phyloP scores from a whole-genome alignment of 495 filamentous ascomycete species.

The Hyphodiscus hymeniophilus region DNA sequence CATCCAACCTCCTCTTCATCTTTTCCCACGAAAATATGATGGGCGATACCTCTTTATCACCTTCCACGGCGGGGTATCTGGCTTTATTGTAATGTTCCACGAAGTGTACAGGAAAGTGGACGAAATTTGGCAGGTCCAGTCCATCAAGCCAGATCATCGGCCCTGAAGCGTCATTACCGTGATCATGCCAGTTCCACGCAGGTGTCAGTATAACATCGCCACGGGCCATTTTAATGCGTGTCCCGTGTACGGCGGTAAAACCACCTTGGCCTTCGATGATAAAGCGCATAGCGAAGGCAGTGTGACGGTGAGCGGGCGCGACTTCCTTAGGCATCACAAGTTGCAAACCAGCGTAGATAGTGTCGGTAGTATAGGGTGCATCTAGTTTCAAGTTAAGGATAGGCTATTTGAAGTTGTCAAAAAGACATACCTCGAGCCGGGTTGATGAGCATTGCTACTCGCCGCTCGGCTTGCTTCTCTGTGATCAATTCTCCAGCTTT shows the following conservation, averaged over 20 bases:
- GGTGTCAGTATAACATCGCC: conserved; percentile 45
- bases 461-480: conserved; percentile 35
- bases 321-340: conserved; percentile 41
- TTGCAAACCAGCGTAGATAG: conserved; percentile 41
- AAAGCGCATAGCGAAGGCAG: conserved; percentile 43
- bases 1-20: conserved; percentile 30
- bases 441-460: conserved; percentile 42
- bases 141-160: conserved; percentile 47
- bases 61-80: conserved; percentile 34
- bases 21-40: conserved; percentile 34
- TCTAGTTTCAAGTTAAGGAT: conserved; percentile 15
- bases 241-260: conserved; percentile 42
- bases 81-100: conserved; percentile 34
- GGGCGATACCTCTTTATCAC: conserved; percentile 27
- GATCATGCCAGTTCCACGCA: conserved; percentile 43
- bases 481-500: conserved; percentile 33
- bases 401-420: too few relatives aligned
- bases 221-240: conserved; percentile 34
- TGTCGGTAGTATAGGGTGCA: conserved; percentile 44
- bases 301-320: conserved; percentile 40
- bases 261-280: conserved; percentile 41
- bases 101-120: conserved; percentile 40
- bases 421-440: conserved; percentile 31
- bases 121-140: conserved; percentile 36
- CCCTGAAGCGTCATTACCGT: conserved; percentile 39